A percentile compares a stretch with the other conserved stretches of the same genome.
Evolutionary conservation across 805 yeast genomes (phyloP).

Genomic region (Scheffersomyces ergatensis): DNA sequence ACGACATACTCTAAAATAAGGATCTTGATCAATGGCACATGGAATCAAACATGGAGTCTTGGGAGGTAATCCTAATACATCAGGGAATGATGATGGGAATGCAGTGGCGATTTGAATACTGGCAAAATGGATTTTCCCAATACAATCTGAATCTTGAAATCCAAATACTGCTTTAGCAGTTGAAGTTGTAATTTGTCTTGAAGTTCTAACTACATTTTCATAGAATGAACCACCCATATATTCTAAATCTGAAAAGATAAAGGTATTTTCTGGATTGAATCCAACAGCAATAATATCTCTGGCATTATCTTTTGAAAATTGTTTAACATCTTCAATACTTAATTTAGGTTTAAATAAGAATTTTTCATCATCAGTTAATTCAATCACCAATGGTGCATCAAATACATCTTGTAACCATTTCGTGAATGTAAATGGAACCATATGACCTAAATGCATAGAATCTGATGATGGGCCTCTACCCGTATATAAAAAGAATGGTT

Average conservation of each 20-base stretch:
- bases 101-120: conserved; percentile 95
- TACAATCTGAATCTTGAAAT: conserved; percentile 89
- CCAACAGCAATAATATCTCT: conserved; percentile 94
- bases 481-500: conserved; percentile 92
- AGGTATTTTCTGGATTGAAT: conserved; percentile 91
- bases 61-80: conserved; percentile 76
- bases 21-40: conserved; percentile 99
- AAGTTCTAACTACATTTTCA: conserved; percentile 88
- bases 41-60: conserved; percentile 97
- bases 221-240: conserved; percentile 94
- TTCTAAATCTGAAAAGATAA: conserved; percentile 87
- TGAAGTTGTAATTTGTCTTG: conserved; percentile 94
- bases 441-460: conserved; percentile 94
- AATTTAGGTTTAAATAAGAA: conserved; percentile 89
- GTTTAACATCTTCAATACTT: conserved; percentile 83
- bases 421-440: conserved; percentile 93
- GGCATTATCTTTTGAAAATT: conserved; percentile 77
- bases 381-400: conserved; percentile 92
- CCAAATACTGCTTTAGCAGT: conserved; percentile 98
- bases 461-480: conserved; percentile 97
- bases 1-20: conserved; percentile 94
- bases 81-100: conserved; percentile 95
- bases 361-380: conserved; percentile 95
- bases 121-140: conserved; percentile 93
- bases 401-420: conserved; percentile 98